Conservation (phyloP, 768 basidiomycete species). For the Coprinellus micaceus region DNA sequence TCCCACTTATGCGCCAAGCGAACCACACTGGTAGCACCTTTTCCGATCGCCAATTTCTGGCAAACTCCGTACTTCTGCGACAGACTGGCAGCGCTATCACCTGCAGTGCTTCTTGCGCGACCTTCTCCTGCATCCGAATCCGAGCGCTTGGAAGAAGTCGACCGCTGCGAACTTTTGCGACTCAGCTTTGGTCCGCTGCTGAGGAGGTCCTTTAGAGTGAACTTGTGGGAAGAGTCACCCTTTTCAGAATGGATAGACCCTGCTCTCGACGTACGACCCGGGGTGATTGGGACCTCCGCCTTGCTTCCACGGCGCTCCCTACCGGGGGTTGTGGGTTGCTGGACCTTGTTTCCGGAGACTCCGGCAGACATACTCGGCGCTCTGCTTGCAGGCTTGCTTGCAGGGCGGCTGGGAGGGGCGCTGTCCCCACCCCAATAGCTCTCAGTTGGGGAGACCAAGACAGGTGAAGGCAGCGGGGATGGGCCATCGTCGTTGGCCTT, state of each 20-base stretch:
- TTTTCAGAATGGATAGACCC: slow-evolving; percentile 50
- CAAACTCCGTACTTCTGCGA: slow-evolving; percentile 96
- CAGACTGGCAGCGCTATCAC: slow-evolving; percentile 43
- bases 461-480: slow-evolving; percentile 24
- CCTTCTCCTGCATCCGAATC: slow-evolving; percentile 54
- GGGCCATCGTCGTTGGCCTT: not conserved
- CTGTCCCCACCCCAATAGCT: slow-evolving; percentile 52
- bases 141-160: slow-evolving; percentile 58
- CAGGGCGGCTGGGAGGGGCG: slow-evolving; percentile 56
- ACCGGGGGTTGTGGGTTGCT: slow-evolving; percentile 16
- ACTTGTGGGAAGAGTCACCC: slow-evolving; percentile 58
- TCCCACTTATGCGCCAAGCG: slow-evolving; percentile 99
- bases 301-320: slow-evolving; percentile 25
- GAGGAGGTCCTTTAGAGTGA: slow-evolving; percentile 81
- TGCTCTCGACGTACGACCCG: slow-evolving; percentile 29
- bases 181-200: slow-evolving; percentile 68
- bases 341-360: slow-evolving; percentile 34
- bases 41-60: slow-evolving; percentile 94
- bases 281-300: slow-evolving; percentile 21
- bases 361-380: slow-evolving; percentile 49
- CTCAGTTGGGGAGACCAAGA: slow-evolving; percentile 49
- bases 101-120: slow-evolving; percentile 35
- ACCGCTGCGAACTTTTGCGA: slow-evolving; percentile 66
- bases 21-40: slow-evolving; percentile 97
- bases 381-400: slow-evolving; percentile 46